A percentile compares a stretch with the other conserved stretches of the same genome.
These are phyloP conservation scores for Candida pseudocylindracea DNA, from an alignment of 1,139 yeast genomes.

Conservation along the genomic window DNA sequence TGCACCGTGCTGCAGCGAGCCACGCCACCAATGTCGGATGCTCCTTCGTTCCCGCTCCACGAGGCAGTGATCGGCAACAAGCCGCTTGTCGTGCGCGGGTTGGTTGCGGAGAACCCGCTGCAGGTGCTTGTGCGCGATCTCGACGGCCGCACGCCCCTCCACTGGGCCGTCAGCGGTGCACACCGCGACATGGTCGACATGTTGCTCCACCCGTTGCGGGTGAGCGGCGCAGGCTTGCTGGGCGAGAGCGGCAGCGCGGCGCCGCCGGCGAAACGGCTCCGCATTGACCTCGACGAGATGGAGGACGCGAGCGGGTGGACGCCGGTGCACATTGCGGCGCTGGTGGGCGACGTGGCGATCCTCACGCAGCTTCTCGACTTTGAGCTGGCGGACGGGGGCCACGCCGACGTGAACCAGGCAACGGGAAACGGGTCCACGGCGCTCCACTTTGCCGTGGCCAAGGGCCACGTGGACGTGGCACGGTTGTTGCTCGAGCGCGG, in stretches of 20 bases:
- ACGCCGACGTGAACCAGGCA: conserved; percentile 14
- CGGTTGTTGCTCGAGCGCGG: conserved; percentile 25
- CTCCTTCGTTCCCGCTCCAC: conserved; percentile 8
- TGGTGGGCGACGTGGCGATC: conserved; percentile 43
- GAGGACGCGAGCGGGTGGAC: conserved; percentile 75
- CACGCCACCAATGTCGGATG: no score
- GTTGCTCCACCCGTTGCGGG: conserved; percentile 18
- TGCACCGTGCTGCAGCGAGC: no score
- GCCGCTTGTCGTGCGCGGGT: conserved; percentile 19
- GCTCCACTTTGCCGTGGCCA: conserved; percentile 57
- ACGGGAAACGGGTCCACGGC: conserved; percentile 57
- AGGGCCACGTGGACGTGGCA: conserved; percentile 32
- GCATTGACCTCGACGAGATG: conserved; percentile 36
- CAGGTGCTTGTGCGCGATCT: conserved; percentile 26
- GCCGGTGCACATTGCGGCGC: conserved; percentile 60
- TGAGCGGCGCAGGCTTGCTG: conserved; percentile 4
- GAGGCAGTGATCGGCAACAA: conserved; percentile 40
- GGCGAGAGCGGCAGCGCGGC: no score
- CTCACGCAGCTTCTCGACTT: conserved; percentile 14
- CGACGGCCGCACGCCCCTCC: conserved; percentile 67
- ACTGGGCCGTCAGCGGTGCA: conserved; percentile 71
- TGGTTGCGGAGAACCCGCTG: conserved; percentile 25
- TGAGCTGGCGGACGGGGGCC: conserved; percentile 4
- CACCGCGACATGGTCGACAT: conserved; percentile 28
- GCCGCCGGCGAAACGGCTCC: not conserved